phyloP scores from a whole-genome alignment of 2,329 filamentous ascomycete genomes.

The Colletotrichum magnum region DNA sequence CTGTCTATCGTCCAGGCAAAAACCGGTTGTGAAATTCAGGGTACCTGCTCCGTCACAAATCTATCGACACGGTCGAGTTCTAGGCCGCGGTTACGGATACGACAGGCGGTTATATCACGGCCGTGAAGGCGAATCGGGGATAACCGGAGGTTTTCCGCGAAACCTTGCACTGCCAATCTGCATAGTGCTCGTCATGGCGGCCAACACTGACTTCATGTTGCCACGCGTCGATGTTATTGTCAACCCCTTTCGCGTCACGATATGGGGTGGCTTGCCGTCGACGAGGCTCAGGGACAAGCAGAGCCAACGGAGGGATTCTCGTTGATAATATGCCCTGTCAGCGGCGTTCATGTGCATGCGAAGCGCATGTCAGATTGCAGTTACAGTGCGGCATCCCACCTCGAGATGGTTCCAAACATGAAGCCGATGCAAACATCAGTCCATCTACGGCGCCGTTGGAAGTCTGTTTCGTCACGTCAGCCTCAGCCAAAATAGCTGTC shows the following conservation, averaged over 20 bases:
- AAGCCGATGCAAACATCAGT: conserved; percentile 4
- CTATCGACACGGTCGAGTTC: conserved; percentile 19
- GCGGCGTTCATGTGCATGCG: background rate
- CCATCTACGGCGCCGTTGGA: background rate
- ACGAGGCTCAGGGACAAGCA: background rate
- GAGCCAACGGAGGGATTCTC: background rate
- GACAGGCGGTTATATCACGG: background rate
- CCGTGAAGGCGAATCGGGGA: conserved; percentile 14
- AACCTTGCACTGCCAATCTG: background rate
- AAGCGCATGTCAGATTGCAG: background rate
- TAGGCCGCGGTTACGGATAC: conserved; percentile 8
- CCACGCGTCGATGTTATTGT: background rate
- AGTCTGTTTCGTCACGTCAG: conserved; percentile 2
- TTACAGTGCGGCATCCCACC: background rate
- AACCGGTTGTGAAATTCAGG: background rate
- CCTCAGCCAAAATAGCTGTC: background rate
- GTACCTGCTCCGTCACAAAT: background rate
- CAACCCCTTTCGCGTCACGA: background rate
- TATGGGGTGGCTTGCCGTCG: background rate
- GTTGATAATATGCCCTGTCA: background rate
- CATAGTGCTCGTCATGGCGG: background rate
- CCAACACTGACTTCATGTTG: background rate
- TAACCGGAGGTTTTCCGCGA: background rate
- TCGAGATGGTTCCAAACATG: background rate
- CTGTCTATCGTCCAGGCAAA: background rate